phyloP scores from a whole-genome alignment of 2,329 filamentous ascomycete genomes.

The Acarospora socialis region DNA sequence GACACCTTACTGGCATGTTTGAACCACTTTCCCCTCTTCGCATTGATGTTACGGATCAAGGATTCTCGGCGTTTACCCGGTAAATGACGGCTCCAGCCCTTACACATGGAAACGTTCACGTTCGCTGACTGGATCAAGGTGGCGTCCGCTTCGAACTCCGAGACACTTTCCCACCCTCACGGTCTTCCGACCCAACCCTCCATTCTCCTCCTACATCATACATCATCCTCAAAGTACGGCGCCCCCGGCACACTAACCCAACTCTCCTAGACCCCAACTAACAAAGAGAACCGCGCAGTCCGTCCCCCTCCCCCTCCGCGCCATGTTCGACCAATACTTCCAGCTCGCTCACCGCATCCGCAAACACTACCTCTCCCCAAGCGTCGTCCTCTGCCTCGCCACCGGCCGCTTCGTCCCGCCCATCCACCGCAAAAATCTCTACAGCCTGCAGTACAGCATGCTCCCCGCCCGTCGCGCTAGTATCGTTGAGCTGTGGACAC shows the following conservation, averaged over 20 bases:
- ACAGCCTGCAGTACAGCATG: slow-evolving; percentile 97
- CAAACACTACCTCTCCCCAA: slow-evolving; percentile 85
- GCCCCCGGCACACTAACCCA: not conserved
- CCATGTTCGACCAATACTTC: slow-evolving; percentile 96
- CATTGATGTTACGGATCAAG: slow-evolving; percentile 88
- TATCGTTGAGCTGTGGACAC: slow-evolving; percentile 74
- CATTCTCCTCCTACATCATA: slow-evolving; percentile 55
- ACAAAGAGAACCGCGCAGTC: slow-evolving; percentile 39
- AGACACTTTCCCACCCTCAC: slow-evolving; percentile 43
- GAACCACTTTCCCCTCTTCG: slow-evolving; percentile 96
- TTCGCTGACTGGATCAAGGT: slow-evolving; percentile 30
- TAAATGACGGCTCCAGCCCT: slow-evolving; percentile 24
- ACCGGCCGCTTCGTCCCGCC: slow-evolving; percentile 90
- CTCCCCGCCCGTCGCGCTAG: slow-evolving; percentile 67
- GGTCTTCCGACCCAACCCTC: slow-evolving; percentile 23
- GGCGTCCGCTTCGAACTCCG: slow-evolving; percentile 84
- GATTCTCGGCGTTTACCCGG: slow-evolving; percentile 81
- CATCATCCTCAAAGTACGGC: slow-evolving; percentile 65
- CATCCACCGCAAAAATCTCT: slow-evolving; percentile 85
- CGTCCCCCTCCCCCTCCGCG: slow-evolving; percentile 74
- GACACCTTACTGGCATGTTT: slow-evolving; percentile 86
- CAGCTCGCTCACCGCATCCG: slow-evolving; percentile 83
- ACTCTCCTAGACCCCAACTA: slow-evolving; percentile 6
- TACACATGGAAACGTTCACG: slow-evolving; percentile 10
- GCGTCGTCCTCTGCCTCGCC: slow-evolving; percentile 73